Conservation (phyloP, 192 early-diverging fungal species). For the Spizellomyces punctatus region DNA sequence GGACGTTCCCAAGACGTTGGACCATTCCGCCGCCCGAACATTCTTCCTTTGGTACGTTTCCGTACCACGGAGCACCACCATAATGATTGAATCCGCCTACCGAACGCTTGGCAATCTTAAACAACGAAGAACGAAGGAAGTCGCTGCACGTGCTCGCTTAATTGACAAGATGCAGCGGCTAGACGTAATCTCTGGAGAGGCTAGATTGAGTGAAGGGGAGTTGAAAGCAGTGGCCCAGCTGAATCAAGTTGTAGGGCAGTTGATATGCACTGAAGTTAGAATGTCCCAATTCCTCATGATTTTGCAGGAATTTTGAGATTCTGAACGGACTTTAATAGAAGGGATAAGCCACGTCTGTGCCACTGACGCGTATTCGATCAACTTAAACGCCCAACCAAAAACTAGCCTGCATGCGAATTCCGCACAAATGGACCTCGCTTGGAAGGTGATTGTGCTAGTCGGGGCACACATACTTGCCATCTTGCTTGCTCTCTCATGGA, state of each 20-base stretch:
- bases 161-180: slow-evolving; percentile 47
- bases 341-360: no score
- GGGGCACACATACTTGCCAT: neutral
- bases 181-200: slow-evolving; percentile 41
- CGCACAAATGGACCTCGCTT: neutral
- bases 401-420: neutral
- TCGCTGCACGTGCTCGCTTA: slow-evolving; percentile 25
- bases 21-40: slow-evolving; percentile 49
- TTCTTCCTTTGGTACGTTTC: slow-evolving; percentile 49
- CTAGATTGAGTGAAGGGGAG: slow-evolving; percentile 40
- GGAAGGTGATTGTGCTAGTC: neutral
- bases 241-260: slow-evolving; percentile 26
- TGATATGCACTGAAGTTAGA: slow-evolving; percentile 31
- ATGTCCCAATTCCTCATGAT: slow-evolving; percentile 38
- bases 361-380: no score
- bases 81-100: slow-evolving; percentile 40
- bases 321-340: no score
- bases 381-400: no score
- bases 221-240: slow-evolving; percentile 24
- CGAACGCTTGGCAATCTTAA: slow-evolving; percentile 41
- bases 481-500: neutral
- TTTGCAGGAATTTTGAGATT: slow-evolving; percentile 38
- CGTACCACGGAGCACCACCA: slow-evolving; percentile 32
- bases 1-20: slow-evolving; percentile 52
- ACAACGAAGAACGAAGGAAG: slow-evolving; percentile 38